Evolutionary conservation across 768 basidiomycete genomes (phyloP).

Genomic region (Termitomyces sp.): DNA sequence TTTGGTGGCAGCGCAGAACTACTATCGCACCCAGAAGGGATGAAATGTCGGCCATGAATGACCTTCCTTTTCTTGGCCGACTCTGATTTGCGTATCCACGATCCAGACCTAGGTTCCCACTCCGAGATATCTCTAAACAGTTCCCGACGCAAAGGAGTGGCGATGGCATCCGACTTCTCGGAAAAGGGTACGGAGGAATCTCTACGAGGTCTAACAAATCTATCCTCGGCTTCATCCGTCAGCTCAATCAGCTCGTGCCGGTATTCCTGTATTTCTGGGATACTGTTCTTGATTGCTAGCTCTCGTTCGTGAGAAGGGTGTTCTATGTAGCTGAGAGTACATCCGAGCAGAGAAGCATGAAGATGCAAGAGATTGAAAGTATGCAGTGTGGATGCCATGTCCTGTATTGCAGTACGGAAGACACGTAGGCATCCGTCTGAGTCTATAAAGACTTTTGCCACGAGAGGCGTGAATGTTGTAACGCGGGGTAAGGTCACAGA

Average conservation of each 20-base stretch:
- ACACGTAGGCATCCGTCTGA: conserved; percentile 9
- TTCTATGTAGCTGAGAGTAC: conserved; percentile 46
- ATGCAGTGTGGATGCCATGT: conserved; percentile 26
- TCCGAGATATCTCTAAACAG: conserved; percentile 30
- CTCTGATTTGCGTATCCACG: conserved; percentile 33
- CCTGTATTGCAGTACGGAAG: conserved; percentile 17
- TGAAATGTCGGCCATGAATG: neutral
- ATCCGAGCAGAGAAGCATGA: conserved; percentile 52
- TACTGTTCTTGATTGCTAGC: conserved; percentile 14
- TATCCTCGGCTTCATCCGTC: conserved; percentile 50
- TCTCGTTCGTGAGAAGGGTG: conserved; percentile 19
- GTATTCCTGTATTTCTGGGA: conserved; percentile 26
- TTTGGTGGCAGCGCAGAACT: neutral
- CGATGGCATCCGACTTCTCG: neutral
- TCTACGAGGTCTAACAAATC: conserved; percentile 33
- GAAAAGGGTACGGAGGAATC: neutral
- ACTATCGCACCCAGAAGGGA: neutral
- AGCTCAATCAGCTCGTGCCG: conserved; percentile 38
- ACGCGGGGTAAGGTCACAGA: conserved; percentile 22
- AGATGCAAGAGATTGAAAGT: conserved; percentile 32
- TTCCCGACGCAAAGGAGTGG: conserved; percentile 7
- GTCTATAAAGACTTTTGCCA: conserved; percentile 12
- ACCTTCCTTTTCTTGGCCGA: conserved; percentile 12
- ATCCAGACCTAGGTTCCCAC: conserved; percentile 45
- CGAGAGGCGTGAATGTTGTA: conserved; percentile 15